Conservation (phyloP, 2,329 filamentous ascomycete species). For the Cordyceps tenuipes region DNA sequence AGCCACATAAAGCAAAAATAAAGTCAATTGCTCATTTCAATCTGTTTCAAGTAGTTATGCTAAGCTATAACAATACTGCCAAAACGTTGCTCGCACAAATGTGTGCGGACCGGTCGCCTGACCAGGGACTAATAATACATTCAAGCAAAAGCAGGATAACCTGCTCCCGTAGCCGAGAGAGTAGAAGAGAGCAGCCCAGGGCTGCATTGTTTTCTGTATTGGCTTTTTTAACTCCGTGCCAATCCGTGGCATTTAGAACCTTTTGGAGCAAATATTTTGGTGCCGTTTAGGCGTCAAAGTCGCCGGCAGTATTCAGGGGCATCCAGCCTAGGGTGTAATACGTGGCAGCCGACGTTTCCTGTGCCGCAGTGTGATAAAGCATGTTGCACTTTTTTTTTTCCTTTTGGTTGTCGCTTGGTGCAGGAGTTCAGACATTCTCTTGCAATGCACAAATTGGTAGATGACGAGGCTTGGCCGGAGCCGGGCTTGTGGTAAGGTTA, state of each 20-base stretch:
- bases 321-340: background rate
- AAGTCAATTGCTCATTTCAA: background rate
- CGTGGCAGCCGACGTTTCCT: background rate
- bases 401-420: background rate
- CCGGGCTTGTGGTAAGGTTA: background rate
- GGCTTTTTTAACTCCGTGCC: background rate
- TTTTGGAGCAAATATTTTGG: background rate
- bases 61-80: background rate
- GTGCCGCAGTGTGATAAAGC: background rate
- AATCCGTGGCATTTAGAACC: background rate
- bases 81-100: background rate
- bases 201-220: background rate
- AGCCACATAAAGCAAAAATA: background rate
- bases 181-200: background rate
- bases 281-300: background rate
- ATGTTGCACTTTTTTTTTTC: background rate
- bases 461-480: background rate
- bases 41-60: background rate
- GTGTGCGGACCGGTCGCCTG: constrained; percentile 2
- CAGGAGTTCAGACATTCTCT: background rate
- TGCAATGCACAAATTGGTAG: background rate
- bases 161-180: background rate
- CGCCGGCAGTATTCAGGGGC: background rate
- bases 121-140: constrained; percentile 6
- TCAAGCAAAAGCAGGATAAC: background rate